Evolutionary conservation across 2,329 filamentous ascomycete species (phyloP).

Genomic region (Aureobasidium zeae): DNA sequence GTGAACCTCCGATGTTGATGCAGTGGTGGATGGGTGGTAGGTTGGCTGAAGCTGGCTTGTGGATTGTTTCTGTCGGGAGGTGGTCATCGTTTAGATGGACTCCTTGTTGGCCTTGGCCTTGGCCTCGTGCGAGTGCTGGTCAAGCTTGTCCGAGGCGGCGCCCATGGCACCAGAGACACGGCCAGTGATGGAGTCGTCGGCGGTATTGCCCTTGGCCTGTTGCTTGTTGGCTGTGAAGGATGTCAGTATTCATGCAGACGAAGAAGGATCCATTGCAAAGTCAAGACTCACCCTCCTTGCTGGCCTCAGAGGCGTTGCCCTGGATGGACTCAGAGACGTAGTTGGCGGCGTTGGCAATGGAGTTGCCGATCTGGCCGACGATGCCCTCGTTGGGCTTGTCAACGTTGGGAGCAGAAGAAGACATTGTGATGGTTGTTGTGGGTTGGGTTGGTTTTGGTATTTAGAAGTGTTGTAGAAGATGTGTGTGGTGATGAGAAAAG

Average conservation of each 20-base stretch:
- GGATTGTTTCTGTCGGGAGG: no score
- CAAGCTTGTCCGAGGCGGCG: constrained; percentile 44
- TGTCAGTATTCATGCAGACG: no score
- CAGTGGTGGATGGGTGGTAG: not conserved
- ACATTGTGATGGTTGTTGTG: constrained; percentile 30
- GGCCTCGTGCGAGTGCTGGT: constrained; percentile 44
- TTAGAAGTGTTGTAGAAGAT: not conserved
- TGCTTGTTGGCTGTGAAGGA: constrained; percentile 61
- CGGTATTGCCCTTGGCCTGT: constrained; percentile 50
- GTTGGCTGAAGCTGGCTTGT: not conserved
- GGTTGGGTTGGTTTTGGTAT: constrained; percentile 17
- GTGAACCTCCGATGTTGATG: not conserved
- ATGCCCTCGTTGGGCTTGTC: constrained; percentile 37
- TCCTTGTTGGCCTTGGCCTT: constrained; percentile 43
- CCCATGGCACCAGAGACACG: constrained; percentile 47
- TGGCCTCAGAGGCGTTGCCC: constrained; percentile 46
- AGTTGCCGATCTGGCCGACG: constrained; percentile 25
- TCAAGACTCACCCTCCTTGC: no score
- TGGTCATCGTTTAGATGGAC: constrained; percentile 21
- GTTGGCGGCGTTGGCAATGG: constrained; percentile 50
- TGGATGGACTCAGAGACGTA: constrained; percentile 58
- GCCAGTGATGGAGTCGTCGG: constrained; percentile 43
- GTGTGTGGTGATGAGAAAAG: constrained; percentile 10
- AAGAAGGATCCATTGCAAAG: no score
- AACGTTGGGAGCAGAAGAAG: constrained; percentile 37